Evolutionary conservation across 2,329 filamentous ascomycete genomes (phyloP), one percentile per base, ranked within the genome.

Genomic region (Apiospora malaysiana): DNA sequence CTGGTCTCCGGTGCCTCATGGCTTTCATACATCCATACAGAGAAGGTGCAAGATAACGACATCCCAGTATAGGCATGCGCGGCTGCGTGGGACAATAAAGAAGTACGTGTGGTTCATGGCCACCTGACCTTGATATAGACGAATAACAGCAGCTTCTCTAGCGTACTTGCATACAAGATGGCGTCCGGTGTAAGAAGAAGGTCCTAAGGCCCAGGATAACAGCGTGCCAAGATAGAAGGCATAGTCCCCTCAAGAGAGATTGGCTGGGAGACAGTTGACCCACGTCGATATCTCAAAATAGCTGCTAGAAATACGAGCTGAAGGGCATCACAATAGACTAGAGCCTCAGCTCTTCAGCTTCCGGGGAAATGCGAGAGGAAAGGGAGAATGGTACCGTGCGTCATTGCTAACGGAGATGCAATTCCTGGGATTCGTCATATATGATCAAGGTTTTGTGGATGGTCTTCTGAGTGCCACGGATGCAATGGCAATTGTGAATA

Each of bases 401-500:
- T 23, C n/a, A 18, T 32, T 12, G 32, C 56, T 37, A 63, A 21
- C 18, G n/a, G 18, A 40, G 27, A 40, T 14, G 27, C 16, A 63
- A n/a, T 40, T 40, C 32, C 56, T n/a, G 56, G 27, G 56, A n/a
- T 63, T 63, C 32, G 56, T 40, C 18, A 18, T 40, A 40, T 40
- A 40, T n/a, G 32, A 40, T 21, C 27, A 37, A 21, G 18, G 25
- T 32, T 32, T 37, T 27, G 51, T 59, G 37, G 51, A 7, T 21
- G 18, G 18, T 16, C 51, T n/a, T 59, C 2, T n/a, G 40, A 63
- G 56, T 63, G 32, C 32, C 56, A 63, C 32, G 1, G 4, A 37
- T 63, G 56, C 56, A 63, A 63, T 63, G 56, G 49, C 32, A 40
- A 63, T 63, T 63, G 32, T 40, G 37, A 21, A 63, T 9, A 63